Base-by-base conservation (phyloP, 345 rosid genomes). In the Eucalyptus erythrocorys region DNA sequence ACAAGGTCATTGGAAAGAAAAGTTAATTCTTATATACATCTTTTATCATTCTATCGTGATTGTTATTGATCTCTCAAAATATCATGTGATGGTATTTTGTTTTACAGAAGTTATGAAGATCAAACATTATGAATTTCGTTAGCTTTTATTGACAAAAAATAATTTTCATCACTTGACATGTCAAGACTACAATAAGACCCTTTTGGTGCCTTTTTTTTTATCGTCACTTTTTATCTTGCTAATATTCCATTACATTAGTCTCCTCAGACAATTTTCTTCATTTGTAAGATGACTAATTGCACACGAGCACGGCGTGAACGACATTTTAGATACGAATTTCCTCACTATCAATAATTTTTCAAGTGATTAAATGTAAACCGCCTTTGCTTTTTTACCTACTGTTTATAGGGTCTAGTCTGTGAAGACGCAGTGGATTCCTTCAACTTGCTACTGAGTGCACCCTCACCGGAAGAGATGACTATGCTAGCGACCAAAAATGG, bases 381-480 rank as follows among this genome's bases (percentile, higher is more conserved):
- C 81, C 45, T 87, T 48, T 37, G 22, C 59, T 6, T 19, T n/a
- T 50, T 37, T 47, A 37, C 13, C 26, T 24, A 32, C 55, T 3
- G 9, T 26, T 66, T 61, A n/a, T 88, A 93, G 96, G 95, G 93
- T 57, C n/a, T 92, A n/a, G 50, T 92, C 48, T 81, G 40, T 14
- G 93, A 95, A 91, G 92, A 89, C 55, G 87, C 92, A 57, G 82
- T 94, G 9, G 93, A 94, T 32, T 64, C 89, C 79, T 95, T 94
- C 91, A 94, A 95, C 92, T 81, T 95, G 88, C 94, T 93, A 6
- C 79, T 94, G 37, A 94, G 93, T 68, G 88, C 93, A 30, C 89
- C 93, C 32, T 90, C 95, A 43, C 94, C 94, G 11, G 91, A 89
- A 32, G 95, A 95, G 79, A 88, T 95, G 80, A 71, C 32, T 3